Conservation (phyloP, 352 stramenopile genomes). For the Plasmopara halstedii region DNA sequence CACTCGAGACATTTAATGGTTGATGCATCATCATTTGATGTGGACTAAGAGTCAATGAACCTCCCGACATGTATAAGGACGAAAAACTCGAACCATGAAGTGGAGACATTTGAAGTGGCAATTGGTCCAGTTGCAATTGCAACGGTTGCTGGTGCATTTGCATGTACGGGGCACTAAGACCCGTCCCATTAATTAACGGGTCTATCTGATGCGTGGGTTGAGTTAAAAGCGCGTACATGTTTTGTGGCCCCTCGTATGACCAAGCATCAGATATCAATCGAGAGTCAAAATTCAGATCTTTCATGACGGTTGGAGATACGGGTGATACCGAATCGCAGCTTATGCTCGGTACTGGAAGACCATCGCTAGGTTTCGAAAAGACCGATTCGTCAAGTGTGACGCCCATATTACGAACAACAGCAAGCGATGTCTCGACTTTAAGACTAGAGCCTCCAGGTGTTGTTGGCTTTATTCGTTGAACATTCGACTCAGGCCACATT, state of each 20-base stretch:
- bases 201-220: slow-evolving; percentile 23
- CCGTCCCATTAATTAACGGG: slow-evolving; percentile 17
- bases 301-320: slow-evolving; percentile 24
- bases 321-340: slow-evolving; percentile 19
- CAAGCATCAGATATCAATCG: slow-evolving; percentile 39
- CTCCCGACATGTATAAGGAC: slow-evolving; percentile 28
- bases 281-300: slow-evolving; percentile 41
- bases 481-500: slow-evolving; percentile 11
- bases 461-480: slow-evolving; percentile 13
- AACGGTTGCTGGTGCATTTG: slow-evolving; percentile 28
- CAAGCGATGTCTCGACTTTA: slow-evolving; percentile 14
- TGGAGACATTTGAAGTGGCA: slow-evolving; percentile 17
- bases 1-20: slow-evolving; percentile 4
- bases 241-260: slow-evolving; percentile 41
- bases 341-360: slow-evolving; percentile 15
- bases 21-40: slow-evolving; percentile 30
- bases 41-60: slow-evolving; percentile 19
- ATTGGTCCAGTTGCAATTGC: slow-evolving; percentile 14
- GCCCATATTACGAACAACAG: slow-evolving; percentile 2
- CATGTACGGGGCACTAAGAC: slow-evolving; percentile 31
- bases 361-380: slow-evolving; percentile 18
- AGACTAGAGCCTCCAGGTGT: slow-evolving; percentile 16
- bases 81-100: slow-evolving; percentile 19
- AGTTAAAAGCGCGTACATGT: slow-evolving; percentile 42
- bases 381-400: slow-evolving; percentile 6